A percentile compares a stretch with the other conserved stretches of the same genome.
Evolutionary conservation across 306 rosid genomes (phyloP).

Genomic region (Dalbergia cultrata): DNA sequence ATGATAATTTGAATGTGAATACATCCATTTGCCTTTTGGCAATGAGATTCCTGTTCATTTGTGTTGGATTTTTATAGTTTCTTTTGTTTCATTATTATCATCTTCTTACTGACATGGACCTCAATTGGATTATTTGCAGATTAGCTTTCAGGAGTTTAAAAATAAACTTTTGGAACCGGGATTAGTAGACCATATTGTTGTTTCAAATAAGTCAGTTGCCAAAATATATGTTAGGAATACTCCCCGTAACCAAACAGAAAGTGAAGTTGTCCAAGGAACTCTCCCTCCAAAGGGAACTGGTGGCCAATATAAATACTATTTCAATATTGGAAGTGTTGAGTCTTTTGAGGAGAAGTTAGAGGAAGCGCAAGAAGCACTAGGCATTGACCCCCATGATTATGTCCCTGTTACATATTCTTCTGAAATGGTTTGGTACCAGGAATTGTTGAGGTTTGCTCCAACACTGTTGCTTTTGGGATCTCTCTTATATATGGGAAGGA

Average conservation of each 20-base stretch:
- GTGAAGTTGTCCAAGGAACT: constrained; percentile 75
- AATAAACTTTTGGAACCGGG: constrained; percentile 96
- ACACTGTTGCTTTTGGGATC: constrained; percentile 77
- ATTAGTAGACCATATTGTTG: constrained; percentile 87
- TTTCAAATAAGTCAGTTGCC: constrained; percentile 92
- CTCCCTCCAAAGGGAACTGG: constrained; percentile 56
- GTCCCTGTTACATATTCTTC: constrained; percentile 89
- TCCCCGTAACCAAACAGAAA: constrained; percentile 64
- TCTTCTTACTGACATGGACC: constrained; percentile 26
- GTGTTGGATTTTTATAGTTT: constrained; percentile 35
- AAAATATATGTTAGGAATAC: constrained; percentile 82
- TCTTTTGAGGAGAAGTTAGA: constrained; percentile 97
- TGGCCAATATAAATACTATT: constrained; percentile 78
- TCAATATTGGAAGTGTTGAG: constrained; percentile 95
- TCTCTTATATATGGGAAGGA: constrained; percentile 73
- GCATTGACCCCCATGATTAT: constrained; percentile 83
- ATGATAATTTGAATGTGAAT: constrained; percentile 2
- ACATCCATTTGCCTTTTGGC: constrained; percentile 29
- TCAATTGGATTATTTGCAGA: constrained; percentile 64
- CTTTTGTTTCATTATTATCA: constrained; percentile 21
- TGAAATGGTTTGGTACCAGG: constrained; percentile 81
- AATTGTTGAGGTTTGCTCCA: constrained; percentile 79
- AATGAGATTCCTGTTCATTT: neutral
- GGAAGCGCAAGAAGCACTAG: constrained; percentile 92
- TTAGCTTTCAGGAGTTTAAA: constrained; percentile 96